Evolutionary conservation across 73 alveolate species (phyloP), one percentile per base, ranked within the genome.

Genomic region (Symbiodinium pilosum): DNA sequence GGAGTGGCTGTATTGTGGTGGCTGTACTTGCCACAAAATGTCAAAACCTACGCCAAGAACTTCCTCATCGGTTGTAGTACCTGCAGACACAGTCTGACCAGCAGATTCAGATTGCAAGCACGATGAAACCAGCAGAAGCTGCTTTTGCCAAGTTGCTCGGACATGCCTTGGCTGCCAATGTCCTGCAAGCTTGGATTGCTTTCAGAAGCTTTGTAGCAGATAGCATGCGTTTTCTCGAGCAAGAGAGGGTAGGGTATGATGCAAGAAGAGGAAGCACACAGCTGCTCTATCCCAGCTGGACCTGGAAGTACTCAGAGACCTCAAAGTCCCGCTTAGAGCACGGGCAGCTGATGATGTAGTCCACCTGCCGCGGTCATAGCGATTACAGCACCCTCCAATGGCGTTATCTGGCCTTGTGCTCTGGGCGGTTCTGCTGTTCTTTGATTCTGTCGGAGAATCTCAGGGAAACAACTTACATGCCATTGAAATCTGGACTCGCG

Each of bases 281-380:
- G n/a, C n/a, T n/a, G n/a, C n/a, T n/a, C n/a, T n/a, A n/a, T n/a
- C 59, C 59, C 21, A 9, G 59, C 6, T 47, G 32, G 77, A 26
- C 77, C 77, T 64, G 77, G 77, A 64, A 64, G 77, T 64, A 64
- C 32, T 64, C 77, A 30, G 32, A 26, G 32, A 64, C 77, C 11
- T 64, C 77, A 30, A 64, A 64, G 12, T 26, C 41, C 7, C 77
- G 11, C 36, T 64, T 64, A 36, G 77, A 64, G 32, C 77, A 64
- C 11, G 77, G 77, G 77, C 77, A 64, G 77, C 77, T 64, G 77
- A 64, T 64, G 77, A 64, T 64, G 77, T 64, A 64, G 77, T 64
- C 77, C 77, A 64, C 77, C 77, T 64, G 41, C 2, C 32, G 73
- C 0, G 6, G 59, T 14, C 59, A 47, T 14, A 9, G 59, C 59